Conservation (phyloP, 495 filamentous ascomycete genomes). For the Tuber microsphaerosporum region DNA sequence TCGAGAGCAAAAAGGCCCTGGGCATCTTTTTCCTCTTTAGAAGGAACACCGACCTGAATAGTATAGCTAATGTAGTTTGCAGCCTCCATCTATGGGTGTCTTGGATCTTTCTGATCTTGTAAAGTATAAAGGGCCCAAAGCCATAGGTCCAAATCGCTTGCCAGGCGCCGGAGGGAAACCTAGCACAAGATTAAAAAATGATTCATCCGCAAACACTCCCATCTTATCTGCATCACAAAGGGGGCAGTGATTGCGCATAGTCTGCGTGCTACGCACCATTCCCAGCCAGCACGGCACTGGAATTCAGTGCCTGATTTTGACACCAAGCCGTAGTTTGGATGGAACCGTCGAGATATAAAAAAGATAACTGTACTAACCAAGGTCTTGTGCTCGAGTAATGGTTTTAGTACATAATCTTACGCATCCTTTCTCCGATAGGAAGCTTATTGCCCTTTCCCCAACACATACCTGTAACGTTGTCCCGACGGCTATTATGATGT, state of each 20-base stretch:
- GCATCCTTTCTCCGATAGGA: background rate
- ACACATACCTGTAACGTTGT: constrained; percentile 29
- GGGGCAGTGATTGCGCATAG: constrained; percentile 2
- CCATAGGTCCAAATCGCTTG: constrained; percentile 38
- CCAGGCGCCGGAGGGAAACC: constrained; percentile 35
- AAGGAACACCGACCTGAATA: constrained; percentile 31
- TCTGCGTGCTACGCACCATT: constrained; percentile 33
- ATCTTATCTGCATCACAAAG: background rate
- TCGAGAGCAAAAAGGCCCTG: background rate
- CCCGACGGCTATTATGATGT: constrained; percentile 30
- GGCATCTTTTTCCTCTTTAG: constrained; percentile 2
- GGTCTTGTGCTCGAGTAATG: constrained; percentile 15
- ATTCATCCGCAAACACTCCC: background rate
- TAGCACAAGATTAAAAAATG: constrained; percentile 26
- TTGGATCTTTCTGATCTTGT: constrained; percentile 38
- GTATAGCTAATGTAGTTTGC: constrained; percentile 38
- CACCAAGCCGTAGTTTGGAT: constrained; percentile 29
- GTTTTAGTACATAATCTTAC: background rate
- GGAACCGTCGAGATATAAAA: constrained; percentile 31
- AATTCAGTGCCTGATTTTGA: constrained; percentile 13
- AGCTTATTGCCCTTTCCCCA: background rate
- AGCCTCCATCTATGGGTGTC: constrained; percentile 39
- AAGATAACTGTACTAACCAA: constrained; percentile 28
- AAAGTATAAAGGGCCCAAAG: constrained; percentile 36
- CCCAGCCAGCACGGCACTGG: constrained; percentile 33